phyloP scores from a whole-genome alignment of 306 rosid genomes.

The Biancaea sappan region DNA sequence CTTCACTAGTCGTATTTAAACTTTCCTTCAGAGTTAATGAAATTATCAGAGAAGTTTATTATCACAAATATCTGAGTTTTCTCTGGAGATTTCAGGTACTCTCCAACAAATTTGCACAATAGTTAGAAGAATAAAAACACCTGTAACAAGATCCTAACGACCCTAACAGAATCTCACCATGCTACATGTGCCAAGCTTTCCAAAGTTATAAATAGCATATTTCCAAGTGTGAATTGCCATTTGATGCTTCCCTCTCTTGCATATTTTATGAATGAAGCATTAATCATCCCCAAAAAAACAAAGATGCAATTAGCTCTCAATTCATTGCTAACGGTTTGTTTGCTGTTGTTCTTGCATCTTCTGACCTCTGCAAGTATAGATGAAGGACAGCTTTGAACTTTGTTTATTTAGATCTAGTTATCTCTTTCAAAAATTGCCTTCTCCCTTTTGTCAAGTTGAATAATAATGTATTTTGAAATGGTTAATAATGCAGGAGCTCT shows the following conservation, averaged over 20 bases:
- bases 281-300: background rate
- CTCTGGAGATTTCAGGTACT: too few species aligned
- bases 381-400: background rate
- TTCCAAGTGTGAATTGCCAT: background rate
- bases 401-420: background rate
- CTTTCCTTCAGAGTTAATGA: too few species aligned
- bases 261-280: too few species aligned
- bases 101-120: too few species aligned
- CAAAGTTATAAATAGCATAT: background rate
- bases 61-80: too few species aligned
- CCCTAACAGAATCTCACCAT: background rate
- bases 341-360: conserved; percentile 1
- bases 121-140: too few species aligned
- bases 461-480: conserved; percentile 35
- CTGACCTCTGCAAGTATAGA: background rate
- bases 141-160: too few species aligned
- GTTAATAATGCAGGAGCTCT: conserved; percentile 64
- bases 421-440: conserved; percentile 16
- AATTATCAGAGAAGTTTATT: too few species aligned
- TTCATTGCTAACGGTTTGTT: background rate
- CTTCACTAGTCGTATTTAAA: too few species aligned
- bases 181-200: background rate
- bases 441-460: conserved; percentile 4
- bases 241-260: background rate
- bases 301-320: background rate